phyloP scores from a whole-genome alignment of 371 early-diverging fungal genomes.

The Mortierella sp. region DNA sequence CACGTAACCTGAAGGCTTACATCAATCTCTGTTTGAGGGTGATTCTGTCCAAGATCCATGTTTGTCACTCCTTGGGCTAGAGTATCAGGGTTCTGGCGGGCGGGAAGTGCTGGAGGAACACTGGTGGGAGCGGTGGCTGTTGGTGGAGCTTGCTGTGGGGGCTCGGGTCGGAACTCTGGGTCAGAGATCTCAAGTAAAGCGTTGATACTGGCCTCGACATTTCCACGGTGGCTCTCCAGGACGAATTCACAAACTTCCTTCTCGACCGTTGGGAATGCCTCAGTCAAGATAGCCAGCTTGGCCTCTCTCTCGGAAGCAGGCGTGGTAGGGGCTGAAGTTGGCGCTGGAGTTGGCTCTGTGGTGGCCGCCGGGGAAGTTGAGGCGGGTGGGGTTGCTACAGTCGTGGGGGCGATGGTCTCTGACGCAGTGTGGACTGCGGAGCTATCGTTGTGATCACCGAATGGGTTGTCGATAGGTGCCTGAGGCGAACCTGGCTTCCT shows the following conservation, averaged over 20 bases:
- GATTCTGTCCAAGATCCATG: conserved; percentile 29
- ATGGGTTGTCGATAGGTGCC: background rate
- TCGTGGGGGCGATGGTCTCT: conserved; percentile 4
- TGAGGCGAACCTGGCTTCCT: conserved; percentile 37
- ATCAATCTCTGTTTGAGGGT: conserved; percentile 31
- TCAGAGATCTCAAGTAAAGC: conserved; percentile 53
- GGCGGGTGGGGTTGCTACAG: conserved; percentile 1
- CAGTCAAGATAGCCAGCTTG: conserved; percentile 44
- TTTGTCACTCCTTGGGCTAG: conserved; percentile 23
- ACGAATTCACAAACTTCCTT: conserved; percentile 54
- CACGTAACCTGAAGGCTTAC: conserved; percentile 36
- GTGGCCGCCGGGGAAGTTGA: background rate
- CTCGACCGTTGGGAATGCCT: conserved; percentile 51
- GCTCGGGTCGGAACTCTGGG: conserved; percentile 42
- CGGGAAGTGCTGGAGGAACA: conserved; percentile 36
- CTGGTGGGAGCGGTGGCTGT: conserved; percentile 1
- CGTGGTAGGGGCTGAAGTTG: background rate
- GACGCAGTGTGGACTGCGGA: conserved; percentile 16
- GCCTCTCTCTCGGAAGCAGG: conserved; percentile 39
- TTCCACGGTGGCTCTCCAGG: conserved; percentile 49
- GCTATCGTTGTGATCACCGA: conserved; percentile 23
- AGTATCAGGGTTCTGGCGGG: conserved; percentile 20
- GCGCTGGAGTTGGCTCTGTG: conserved; percentile 3
- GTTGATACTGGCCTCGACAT: conserved; percentile 52
- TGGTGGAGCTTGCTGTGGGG: conserved; percentile 5